A percentile compares a stretch with the other conserved stretches of the same genome.
Conservation (phyloP, 108 stramenopile species). For the Nitzschia sp. region DNA sequence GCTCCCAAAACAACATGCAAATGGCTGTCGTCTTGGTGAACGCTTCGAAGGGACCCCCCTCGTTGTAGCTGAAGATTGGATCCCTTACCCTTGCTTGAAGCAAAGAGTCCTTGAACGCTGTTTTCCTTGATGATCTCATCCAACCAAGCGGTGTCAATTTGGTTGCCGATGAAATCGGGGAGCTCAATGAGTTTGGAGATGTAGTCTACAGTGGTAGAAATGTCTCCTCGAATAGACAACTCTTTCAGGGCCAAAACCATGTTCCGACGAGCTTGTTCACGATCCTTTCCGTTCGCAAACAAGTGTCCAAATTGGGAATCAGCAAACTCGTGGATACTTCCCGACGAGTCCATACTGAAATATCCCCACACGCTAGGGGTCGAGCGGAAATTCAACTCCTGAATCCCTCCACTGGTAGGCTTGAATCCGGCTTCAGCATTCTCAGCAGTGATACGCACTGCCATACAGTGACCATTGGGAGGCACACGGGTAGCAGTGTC, state of each 20-base stretch:
- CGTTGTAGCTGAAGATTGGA: slow-evolving; percentile 13
- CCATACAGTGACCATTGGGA: slow-evolving; percentile 92
- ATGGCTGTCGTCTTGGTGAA: slow-evolving; percentile 34
- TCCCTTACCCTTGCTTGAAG: background rate
- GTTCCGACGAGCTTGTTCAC: slow-evolving; percentile 93
- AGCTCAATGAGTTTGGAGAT: slow-evolving; percentile 94
- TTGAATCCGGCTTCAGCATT: slow-evolving; percentile 99
- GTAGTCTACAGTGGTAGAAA: slow-evolving; percentile 98
- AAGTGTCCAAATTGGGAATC: slow-evolving; percentile 99
- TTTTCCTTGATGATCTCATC: slow-evolving; percentile 90
- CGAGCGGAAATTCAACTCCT: slow-evolving; percentile 97
- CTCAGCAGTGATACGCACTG: slow-evolving; percentile 98
- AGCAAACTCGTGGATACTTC: slow-evolving; percentile 98
- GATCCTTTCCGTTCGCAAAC: slow-evolving; percentile 90
- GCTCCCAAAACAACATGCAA: slow-evolving; percentile 76
- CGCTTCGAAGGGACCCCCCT: slow-evolving; percentile 27
- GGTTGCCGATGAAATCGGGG: slow-evolving; percentile 91
- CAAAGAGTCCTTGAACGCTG: slow-evolving; percentile 25
- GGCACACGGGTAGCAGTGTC: slow-evolving; percentile 51
- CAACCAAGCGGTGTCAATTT: slow-evolving; percentile 98
- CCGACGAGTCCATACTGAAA: slow-evolving; percentile 97
- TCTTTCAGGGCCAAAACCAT: slow-evolving; percentile 98
- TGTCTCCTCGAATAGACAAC: slow-evolving; percentile 97
- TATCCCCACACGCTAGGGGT: slow-evolving; percentile 99
- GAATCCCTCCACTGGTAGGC: slow-evolving; percentile 93